Evolutionary conservation across 345 rosid genomes (phyloP), one percentile per base, ranked within the genome.

Genomic region (Hypericum perforatum): DNA sequence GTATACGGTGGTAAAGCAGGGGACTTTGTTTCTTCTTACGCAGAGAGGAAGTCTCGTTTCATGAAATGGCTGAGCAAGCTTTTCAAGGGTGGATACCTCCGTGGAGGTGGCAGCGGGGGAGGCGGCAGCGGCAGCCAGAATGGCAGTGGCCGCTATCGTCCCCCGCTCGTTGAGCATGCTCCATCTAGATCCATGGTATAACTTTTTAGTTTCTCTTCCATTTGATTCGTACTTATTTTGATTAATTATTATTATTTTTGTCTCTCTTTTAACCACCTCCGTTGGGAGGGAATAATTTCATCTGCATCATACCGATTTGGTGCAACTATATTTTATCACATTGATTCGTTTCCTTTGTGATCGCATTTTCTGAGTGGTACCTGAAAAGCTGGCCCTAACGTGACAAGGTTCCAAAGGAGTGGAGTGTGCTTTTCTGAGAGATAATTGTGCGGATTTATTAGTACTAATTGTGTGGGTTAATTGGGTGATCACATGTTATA

Each of bases 61-160:
- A 74, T 85, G 88, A 88, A 83, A 78, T 92, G 98, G 98, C 74
- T 92, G 49, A 64, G 95, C 55, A 92, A 82, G 70, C 76, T 92
- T 52, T 92, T 92, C 49, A 92, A 81, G 65, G 64, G 70, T 49
- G 76, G 84, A 38, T 61, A 78, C 22, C 71, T 52, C 66, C 71
- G 84, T 29, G 70, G 78, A 8, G 65, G 76, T 16, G 64, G 68
- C 63, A 74, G 41, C 5, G 47, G 59, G 5, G 56, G 61, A 0
- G 51, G 61, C 13, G 61, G 44, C 0, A 58, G 63, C 6, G 38
- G 58, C 2, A 38, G 53, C 32, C 32, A 4, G 2, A 22, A 22
- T 22, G 43, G 53, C 4, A 39, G 63, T 14, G 37, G 57, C 37
- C 9, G 61, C 57, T 74, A 62, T 53, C 77, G 53, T 40, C 95